Evolutionary conservation across 2,329 filamentous ascomycete genomes (phyloP).

Genomic region (Aureobasidium mangrovei): DNA sequence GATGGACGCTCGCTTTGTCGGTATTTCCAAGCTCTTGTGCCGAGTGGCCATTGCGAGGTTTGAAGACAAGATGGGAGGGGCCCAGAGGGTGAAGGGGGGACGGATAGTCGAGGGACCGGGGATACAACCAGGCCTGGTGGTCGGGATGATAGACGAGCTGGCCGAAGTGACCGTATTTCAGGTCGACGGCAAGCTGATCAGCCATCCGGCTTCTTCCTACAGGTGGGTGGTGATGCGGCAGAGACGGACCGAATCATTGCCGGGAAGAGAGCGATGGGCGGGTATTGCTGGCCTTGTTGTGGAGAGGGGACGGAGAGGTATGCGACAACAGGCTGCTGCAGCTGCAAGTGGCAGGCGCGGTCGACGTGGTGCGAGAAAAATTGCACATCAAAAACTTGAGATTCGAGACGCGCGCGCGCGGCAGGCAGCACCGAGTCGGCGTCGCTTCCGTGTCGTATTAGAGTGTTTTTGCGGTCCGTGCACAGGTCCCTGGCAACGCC

Average conservation of each 20-base stretch:
- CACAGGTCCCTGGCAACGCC: constrained; percentile 5
- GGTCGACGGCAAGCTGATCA: constrained; percentile 42
- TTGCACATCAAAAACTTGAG: constrained; percentile 12
- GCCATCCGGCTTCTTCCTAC: constrained; percentile 44
- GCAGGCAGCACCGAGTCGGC: neutral
- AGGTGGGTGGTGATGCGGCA: constrained; percentile 4
- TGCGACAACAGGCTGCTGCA: neutral
- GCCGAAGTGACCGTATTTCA: constrained; percentile 48
- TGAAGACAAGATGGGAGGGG: neutral
- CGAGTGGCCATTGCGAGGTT: neutral
- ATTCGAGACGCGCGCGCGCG: constrained; percentile 3
- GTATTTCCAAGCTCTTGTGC: constrained; percentile 2
- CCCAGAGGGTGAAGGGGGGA: constrained; percentile 22
- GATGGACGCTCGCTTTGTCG: constrained; percentile 14
- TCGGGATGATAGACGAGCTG: constrained; percentile 41
- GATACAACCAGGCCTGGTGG: constrained; percentile 41
- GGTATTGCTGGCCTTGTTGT: neutral
- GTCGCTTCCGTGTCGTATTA: too few relatives aligned
- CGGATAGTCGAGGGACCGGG: constrained; percentile 26
- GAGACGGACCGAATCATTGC: constrained; percentile 15
- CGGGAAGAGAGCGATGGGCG: neutral
- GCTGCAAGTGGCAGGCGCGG: neutral
- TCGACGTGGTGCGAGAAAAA: neutral
- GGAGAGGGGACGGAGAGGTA: neutral
- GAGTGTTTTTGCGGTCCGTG: neutral